Evolutionary conservation across 1,284 basidiomycete genomes (phyloP), one percentile per base, ranked within the genome.

Genomic region (Pyrrhoderma noxium): DNA sequence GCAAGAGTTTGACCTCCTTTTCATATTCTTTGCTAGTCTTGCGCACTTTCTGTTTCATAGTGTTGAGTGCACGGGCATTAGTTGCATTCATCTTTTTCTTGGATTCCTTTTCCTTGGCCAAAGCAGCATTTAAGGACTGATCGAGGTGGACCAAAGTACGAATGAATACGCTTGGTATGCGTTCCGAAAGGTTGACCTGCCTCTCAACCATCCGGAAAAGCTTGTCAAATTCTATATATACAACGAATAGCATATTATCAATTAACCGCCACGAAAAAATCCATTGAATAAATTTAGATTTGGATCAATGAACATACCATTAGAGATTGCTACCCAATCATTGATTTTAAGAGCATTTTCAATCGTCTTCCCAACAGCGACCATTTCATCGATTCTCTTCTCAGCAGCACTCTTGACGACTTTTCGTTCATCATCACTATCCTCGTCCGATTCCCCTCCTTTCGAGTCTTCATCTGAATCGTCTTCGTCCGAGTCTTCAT

Each of bases 41-140:
- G 70, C 90, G 94, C 56, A 98, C 76, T 67, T 95, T 98, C 71
- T 98, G 94, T 72, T 94, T 97, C 83, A 97, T 92, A 22, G 88
- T 88, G 59, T 93, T 98, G 61, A 98, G 77, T 1, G 93, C 93
- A 65, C 92, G 93, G 45, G 93, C 89, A 64, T 95, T 95, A 57
- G 80, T 87, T 1, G 93, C 90, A 61, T 95, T 95, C 87, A 96
- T 93, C 75, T 98, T 99, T 73, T 97, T 97, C 70, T 86, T 85
- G 25, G 53, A 79, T 57, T 93, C 83, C 68, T 95, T 95, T 68
- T 95, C 93, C 64, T 88, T 87, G 21, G 85, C 76, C 42, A 91
- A 69, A 2, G 92, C 84, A 36, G 70, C 71, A 59, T 79, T 87
- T 60, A 97, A 73, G 40, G 85, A 83, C 40, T 74, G 69, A 61